Percentiles rank a stretch among this genome's conserved stretches.
phyloP scores from a whole-genome alignment of 106 monocot species.

The Platanthera zijinensis region DNA sequence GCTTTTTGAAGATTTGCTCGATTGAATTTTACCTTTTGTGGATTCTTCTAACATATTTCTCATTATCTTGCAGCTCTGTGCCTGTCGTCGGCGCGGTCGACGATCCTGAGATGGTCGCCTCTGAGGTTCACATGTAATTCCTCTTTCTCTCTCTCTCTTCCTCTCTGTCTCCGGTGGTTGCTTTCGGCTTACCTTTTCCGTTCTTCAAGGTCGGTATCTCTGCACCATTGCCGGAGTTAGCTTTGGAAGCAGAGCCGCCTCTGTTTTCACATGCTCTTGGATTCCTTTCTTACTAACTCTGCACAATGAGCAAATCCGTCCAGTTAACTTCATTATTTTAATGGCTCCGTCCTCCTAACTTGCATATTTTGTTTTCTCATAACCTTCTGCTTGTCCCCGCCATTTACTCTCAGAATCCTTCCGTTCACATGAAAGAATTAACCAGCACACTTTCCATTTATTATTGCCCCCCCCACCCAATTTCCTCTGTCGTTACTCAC shows the following conservation, averaged over 20 bases:
- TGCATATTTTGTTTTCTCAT: background rate
- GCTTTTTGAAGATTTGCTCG: background rate
- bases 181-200: background rate
- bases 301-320: background rate
- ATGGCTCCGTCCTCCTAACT: background rate
- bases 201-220: background rate
- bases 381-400: background rate
- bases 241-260: background rate
- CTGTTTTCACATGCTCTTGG: background rate
- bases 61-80: background rate
- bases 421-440: background rate
- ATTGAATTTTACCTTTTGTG: background rate
- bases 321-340: background rate
- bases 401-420: background rate
- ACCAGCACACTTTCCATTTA: slow-evolving; percentile 4
- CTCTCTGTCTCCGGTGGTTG: background rate
- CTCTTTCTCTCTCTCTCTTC: background rate
- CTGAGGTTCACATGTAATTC: slow-evolving; percentile 45
- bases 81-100: slow-evolving; percentile 32
- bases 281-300: background rate
- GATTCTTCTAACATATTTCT: background rate
- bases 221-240: background rate
- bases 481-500: background rate
- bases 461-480: background rate
- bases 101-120: slow-evolving; percentile 45